A percentile compares a stretch with the other conserved stretches of the same genome.
phyloP scores from a whole-genome alignment of 305 asterid species.

The Rubia tinctorum region DNA sequence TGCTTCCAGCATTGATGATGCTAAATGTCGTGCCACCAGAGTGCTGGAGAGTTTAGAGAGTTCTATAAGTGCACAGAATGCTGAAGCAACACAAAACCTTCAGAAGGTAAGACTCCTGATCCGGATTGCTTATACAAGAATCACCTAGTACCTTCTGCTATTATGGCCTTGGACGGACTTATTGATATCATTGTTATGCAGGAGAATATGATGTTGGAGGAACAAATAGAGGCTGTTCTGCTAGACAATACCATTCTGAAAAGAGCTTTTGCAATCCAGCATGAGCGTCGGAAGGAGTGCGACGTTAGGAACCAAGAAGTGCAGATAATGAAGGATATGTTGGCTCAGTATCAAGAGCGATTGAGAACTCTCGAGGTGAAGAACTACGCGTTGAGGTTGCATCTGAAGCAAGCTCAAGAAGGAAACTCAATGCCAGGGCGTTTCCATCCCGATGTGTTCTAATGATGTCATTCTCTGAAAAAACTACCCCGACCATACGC shows the following conservation, averaged over 20 bases:
- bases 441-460: constrained; percentile 73
- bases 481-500: no score
- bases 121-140: not conserved
- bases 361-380: constrained; percentile 75
- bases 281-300: constrained; percentile 76
- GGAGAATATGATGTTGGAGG: constrained; percentile 75
- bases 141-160: not conserved
- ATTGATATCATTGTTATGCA: constrained; percentile 20
- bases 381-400: constrained; percentile 74
- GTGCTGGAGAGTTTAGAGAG: constrained; percentile 69
- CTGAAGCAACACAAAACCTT: constrained; percentile 44
- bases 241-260: constrained; percentile 69
- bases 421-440: constrained; percentile 55
- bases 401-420: constrained; percentile 66
- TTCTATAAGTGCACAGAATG: constrained; percentile 47
- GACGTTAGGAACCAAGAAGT: constrained; percentile 70
- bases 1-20: constrained; percentile 76
- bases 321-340: constrained; percentile 70
- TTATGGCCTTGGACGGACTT: not conserved
- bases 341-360: constrained; percentile 73
- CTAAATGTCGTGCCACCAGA: constrained; percentile 53
- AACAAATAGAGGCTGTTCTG: constrained; percentile 51
- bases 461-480: not conserved
- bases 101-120: constrained; percentile 44
- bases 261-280: constrained; percentile 86